Percentiles rank a stretch among this genome's conserved stretches.
phyloP scores from a whole-genome alignment of 163 green algal genomes.

The Scenedesmus sp. region DNA sequence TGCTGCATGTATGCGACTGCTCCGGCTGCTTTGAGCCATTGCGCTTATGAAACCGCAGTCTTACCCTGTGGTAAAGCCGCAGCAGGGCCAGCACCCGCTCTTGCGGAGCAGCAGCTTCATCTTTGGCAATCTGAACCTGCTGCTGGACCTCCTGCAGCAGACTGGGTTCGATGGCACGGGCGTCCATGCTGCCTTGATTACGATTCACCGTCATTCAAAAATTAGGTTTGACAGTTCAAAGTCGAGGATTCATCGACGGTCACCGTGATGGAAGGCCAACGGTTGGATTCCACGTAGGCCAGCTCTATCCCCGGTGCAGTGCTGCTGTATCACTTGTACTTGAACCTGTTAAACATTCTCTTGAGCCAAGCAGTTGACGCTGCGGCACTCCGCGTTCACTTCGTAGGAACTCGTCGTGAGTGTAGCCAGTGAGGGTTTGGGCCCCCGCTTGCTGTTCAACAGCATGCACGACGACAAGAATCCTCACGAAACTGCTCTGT shows the following conservation, averaged over 20 bases:
- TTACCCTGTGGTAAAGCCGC: not conserved
- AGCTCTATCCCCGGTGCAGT: too few species aligned
- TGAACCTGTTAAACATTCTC: too few species aligned
- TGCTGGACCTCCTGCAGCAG: not conserved
- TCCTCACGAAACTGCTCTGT: too few species aligned
- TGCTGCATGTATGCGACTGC: not conserved
- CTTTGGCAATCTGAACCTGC: not conserved
- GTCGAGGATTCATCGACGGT: not conserved
- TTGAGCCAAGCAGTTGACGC: too few species aligned
- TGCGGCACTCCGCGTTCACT: too few species aligned
- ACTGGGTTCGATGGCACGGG: not conserved
- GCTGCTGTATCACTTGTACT: too few species aligned
- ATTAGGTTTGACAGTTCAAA: not conserved
- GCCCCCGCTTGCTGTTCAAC: not conserved
- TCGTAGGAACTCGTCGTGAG: not conserved
- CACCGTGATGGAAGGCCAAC: not conserved
- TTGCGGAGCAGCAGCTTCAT: slow-evolving; percentile 1
- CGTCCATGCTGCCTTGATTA: not conserved
- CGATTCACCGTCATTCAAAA: not conserved
- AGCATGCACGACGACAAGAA: too few species aligned
- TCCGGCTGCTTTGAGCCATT: not conserved
- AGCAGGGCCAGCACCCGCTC: not conserved
- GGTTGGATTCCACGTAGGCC: too few species aligned
- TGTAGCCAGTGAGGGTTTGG: not conserved
- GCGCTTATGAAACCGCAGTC: not conserved